Evolutionary conservation across 208 protist genomes (phyloP).

Genomic region (Trichomonas vaginalis): DNA sequence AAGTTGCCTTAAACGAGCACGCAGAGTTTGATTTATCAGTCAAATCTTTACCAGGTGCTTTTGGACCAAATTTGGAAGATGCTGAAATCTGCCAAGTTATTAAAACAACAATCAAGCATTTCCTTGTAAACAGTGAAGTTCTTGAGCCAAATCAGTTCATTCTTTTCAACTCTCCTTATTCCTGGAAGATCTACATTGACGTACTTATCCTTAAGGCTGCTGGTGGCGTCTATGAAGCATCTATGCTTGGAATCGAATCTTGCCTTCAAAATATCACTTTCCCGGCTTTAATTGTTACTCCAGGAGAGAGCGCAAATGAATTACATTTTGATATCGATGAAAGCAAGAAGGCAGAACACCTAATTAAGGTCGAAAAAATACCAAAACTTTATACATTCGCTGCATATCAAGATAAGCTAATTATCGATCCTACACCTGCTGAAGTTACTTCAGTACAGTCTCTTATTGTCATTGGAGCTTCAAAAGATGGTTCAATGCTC

Average conservation of each 20-base stretch:
- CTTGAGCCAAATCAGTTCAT: background rate
- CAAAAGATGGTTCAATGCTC: background rate
- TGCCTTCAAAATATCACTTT: background rate
- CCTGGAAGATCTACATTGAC: background rate
- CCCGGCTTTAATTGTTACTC: background rate
- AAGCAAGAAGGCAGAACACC: background rate
- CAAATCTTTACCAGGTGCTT: background rate
- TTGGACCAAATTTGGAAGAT: background rate
- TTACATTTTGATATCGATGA: slow-evolving; percentile 12
- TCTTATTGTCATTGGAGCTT: background rate
- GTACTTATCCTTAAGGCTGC: background rate
- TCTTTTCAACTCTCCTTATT: background rate
- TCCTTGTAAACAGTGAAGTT: background rate
- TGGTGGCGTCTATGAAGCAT: slow-evolving; percentile 7
- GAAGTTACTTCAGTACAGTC: background rate
- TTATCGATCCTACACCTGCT: background rate
- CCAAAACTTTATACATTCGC: background rate
- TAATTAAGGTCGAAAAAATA: background rate
- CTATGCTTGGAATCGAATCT: background rate
- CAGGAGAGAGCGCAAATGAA: background rate
- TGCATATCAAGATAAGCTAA: background rate
- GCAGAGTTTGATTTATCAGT: background rate
- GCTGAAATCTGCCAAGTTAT: slow-evolving; percentile 9
- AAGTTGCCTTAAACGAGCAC: background rate
- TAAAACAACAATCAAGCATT: background rate